Base-by-base conservation (phyloP, 179 eudicot species). In the Silene coronaria region DNA sequence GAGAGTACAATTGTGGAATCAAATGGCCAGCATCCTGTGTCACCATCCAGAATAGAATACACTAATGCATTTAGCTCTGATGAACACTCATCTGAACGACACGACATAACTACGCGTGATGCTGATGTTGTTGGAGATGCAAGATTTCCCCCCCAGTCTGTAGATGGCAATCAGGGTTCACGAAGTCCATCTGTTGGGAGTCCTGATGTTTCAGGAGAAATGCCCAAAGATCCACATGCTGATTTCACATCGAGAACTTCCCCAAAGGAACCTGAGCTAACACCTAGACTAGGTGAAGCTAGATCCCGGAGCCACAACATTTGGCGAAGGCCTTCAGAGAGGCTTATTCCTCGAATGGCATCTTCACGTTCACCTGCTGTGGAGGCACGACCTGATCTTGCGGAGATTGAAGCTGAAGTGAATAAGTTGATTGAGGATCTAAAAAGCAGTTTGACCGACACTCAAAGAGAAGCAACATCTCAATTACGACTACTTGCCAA, bases 131-230 rank as follows among this genome's bases (percentile, higher is more conserved):
- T 59, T 64, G 80, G 86, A 17, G 86, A 83, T 75, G 75, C 82
- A 17, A 83, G 80, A 82, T 53, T 83, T 78, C 83, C 89, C n/a
- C 86, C 79, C 46, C 87, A 81, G 32, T 76, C 87, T 42, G 86
- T 72, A 78, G 96, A 91, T 79, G 87, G 77, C 51, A 80, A 80
- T 76, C 87, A 86, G 64, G 78, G 55, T 24, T 82, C 89, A 24
- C 84, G 77, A 38, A 85, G 88, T 78, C 77, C 80, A 51, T 80
- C 85, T 74, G 85, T 84, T 51, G 79, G 87, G 80, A 85, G 84
- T 79, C 87, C 85, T 75, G 97, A 92, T 86, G 90, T 80, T 65
- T 95, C 96, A 6, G 97, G 93, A 74, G 97, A 95, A 78, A 81
- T 90, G 75, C 66, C 81, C n/a, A 77, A 82, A 10, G 94, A 90